Evolutionary conservation across 495 filamentous ascomycete species (phyloP), one percentile per base, ranked within the genome.

Genomic region (Neurospora sublineolata): DNA sequence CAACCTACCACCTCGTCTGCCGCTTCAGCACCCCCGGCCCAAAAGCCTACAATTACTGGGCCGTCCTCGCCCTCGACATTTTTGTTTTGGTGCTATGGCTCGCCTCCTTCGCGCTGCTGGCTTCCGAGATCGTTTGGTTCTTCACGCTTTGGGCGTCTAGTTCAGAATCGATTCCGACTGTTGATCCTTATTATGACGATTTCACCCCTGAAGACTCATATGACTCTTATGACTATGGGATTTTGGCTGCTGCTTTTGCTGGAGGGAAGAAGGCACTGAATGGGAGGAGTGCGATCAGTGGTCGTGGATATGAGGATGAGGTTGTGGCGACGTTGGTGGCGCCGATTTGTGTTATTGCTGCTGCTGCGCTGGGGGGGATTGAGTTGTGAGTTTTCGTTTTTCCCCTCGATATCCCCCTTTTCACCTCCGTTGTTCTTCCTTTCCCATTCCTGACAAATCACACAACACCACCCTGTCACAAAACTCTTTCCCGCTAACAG

Each of bases 41-140:
- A 1, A 71, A 69, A 18, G 73, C 76, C 5, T 87, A 83, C 76
- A 86, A 86, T 75, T 86, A 86, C 76, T 86, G 83, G 83, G 83
- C 83, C 8, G 75, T 84, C 60, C 77, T 86, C 16, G 79, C 78
- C 68, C 72, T 84, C 30, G 83, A 86, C 68, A 81, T 86, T 39
- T 76, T 84, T 67, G 74, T 82, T 9, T 74, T 83, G 37, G 69
- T 85, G 70, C 78, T 86, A 75, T 86, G 84, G 85, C 73, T 85
- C 14, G 77, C 79, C 70, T 80, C 82, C 0, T 83, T 85, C 41
- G 78, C 79, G 2, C 72, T 84, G 16, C 74, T 84, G 10, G 82
- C 83, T 33, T 73, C 81, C 10, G 73, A 80, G 67, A 72, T 83
- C 38, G 78, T 81, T 8, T 23, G 46, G 30, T 72, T 46, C 20